Evolutionary conservation across 768 basidiomycete species (phyloP).

Genomic region (Trametes elegans): DNA sequence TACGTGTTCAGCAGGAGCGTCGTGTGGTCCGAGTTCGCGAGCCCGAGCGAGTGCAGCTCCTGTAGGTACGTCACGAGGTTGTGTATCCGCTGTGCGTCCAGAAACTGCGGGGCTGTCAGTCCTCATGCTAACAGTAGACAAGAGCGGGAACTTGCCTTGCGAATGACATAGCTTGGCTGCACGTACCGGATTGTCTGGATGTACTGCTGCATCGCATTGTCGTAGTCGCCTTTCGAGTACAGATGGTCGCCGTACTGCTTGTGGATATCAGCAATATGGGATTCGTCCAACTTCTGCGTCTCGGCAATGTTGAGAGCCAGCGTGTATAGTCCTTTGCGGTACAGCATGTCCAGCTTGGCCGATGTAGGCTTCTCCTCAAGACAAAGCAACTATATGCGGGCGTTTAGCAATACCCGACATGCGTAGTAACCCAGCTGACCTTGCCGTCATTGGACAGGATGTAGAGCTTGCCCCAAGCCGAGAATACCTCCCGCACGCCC

Average conservation of each 20-base stretch:
- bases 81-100: constrained; percentile 94
- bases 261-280: constrained; percentile 85
- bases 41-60: constrained; percentile 84
- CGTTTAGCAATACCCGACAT: neutral
- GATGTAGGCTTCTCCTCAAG: constrained; percentile 78
- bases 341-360: constrained; percentile 84
- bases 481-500: constrained; percentile 81
- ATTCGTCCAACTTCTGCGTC: constrained; percentile 69
- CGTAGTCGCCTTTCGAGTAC: constrained; percentile 88
- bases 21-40: constrained; percentile 95
- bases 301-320: constrained; percentile 83
- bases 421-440: constrained; percentile 28
- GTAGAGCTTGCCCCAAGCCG: constrained; percentile 78
- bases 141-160: constrained; percentile 61
- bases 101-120: constrained; percentile 55
- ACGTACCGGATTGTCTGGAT: constrained; percentile 85
- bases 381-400: constrained; percentile 55
- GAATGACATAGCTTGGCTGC: constrained; percentile 93
- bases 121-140: neutral
- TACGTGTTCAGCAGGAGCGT: constrained; percentile 96
- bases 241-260: constrained; percentile 88
- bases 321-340: constrained; percentile 71
- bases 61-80: constrained; percentile 95
- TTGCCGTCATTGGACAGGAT: constrained; percentile 76
- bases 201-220: constrained; percentile 91